Conservation (phyloP, 805 yeast genomes). For the Zygosaccharomyces bisporus region DNA sequence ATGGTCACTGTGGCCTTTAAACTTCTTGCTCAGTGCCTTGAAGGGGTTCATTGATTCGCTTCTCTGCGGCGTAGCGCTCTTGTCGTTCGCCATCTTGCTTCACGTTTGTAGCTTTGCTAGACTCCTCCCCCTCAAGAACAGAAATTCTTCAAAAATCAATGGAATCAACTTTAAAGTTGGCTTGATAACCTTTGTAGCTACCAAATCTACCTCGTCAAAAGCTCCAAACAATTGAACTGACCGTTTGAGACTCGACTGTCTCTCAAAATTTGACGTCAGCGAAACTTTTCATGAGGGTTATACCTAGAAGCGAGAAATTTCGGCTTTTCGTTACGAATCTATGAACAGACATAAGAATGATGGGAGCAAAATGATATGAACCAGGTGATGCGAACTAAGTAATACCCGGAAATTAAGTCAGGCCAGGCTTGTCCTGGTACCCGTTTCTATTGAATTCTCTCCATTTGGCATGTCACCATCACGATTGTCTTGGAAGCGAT, state of each 20-base stretch:
- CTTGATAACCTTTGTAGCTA: not conserved
- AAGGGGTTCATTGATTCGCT: constrained; percentile 18
- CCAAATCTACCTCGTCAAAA: not conserved
- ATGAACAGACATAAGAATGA: not conserved
- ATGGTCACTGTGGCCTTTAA: constrained; percentile 11
- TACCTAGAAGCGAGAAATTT: not conserved
- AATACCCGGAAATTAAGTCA: too few species aligned
- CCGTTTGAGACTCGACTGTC: not conserved
- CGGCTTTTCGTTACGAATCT: not conserved
- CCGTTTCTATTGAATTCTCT: constrained; percentile 70
- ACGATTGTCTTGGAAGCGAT: constrained; percentile 67
- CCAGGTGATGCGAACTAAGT: too few species aligned
- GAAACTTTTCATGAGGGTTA: not conserved
- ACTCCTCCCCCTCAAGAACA: not conserved
- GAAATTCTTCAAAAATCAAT: not conserved
- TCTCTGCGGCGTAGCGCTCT: constrained; percentile 7
- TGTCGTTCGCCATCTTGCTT: not conserved
- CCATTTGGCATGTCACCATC: constrained; percentile 91
- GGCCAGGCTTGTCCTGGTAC: constrained; percentile 82
- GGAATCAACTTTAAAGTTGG: too few species aligned
- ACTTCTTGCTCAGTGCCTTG: constrained; percentile 19
- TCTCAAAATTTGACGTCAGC: not conserved
- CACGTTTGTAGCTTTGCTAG: not conserved
- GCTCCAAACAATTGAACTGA: not conserved
- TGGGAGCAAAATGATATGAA: not conserved